A percentile compares a stretch with the other conserved stretches of the same genome.
Conservation (phyloP, 805 yeast species). For the Brettanomyces sp. region DNA sequence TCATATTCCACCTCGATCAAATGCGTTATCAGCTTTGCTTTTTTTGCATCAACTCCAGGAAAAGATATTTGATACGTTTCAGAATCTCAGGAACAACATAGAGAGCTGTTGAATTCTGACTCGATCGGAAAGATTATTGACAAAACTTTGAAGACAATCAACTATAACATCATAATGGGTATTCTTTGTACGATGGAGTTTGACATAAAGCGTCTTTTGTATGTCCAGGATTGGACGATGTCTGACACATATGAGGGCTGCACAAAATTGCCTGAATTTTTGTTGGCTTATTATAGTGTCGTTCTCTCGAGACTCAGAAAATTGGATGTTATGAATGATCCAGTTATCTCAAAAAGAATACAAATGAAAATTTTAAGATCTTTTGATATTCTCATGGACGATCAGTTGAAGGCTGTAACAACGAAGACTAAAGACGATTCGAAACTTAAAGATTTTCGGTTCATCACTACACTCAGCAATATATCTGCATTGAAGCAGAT, state of each 20-base stretch:
- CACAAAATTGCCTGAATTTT: slow-evolving; percentile 29
- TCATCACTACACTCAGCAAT: slow-evolving; percentile 39
- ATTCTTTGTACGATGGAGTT: slow-evolving; percentile 15
- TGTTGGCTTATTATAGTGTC: slow-evolving; percentile 28
- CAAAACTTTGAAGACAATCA: slow-evolving; percentile 11
- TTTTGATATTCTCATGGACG: slow-evolving; percentile 30
- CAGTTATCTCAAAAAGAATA: slow-evolving; percentile 15
- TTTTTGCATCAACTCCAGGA: slow-evolving; percentile 39
- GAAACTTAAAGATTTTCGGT: slow-evolving; percentile 14
- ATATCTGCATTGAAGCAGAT: slow-evolving; percentile 36
- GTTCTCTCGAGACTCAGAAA: slow-evolving; percentile 25
- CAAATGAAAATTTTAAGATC: slow-evolving; percentile 27
- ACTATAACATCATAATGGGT: slow-evolving; percentile 18
- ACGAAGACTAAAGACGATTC: slow-evolving; percentile 22
- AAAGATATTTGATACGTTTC: slow-evolving; percentile 25
- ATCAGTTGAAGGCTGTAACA: slow-evolving; percentile 33
- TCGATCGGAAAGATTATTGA: slow-evolving; percentile 20
- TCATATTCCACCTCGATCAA: slow-evolving; percentile 50
- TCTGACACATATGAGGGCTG: slow-evolving; percentile 22
- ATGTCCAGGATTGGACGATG: slow-evolving; percentile 31
- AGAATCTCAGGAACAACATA: slow-evolving; percentile 34
- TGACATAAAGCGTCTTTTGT: slow-evolving; percentile 15
- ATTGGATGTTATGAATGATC: slow-evolving; percentile 10
- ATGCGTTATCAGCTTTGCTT: slow-evolving; percentile 48
- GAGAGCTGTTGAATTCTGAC: slow-evolving; percentile 22